These are phyloP conservation scores for Ilex paraguariensis DNA, from an alignment of 305 asterid genomes.

Conservation along the genomic window DNA sequence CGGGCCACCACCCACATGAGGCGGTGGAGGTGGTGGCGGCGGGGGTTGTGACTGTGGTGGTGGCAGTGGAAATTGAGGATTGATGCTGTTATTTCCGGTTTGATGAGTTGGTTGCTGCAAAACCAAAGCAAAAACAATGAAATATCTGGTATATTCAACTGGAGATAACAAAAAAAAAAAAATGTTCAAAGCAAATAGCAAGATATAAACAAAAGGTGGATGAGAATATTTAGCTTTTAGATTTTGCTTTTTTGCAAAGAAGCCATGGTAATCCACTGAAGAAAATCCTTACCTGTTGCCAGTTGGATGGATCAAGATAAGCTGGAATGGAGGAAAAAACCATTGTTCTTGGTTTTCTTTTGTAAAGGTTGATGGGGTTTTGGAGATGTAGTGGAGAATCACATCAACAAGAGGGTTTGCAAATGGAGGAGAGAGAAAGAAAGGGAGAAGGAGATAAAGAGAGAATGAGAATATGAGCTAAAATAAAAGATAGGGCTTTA, in stretches of 20 bases:
- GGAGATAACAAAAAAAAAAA: slow-evolving; percentile 16
- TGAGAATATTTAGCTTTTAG: slow-evolving; percentile 57
- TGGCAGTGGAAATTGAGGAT: slow-evolving; percentile 30
- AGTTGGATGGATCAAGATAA: slow-evolving; percentile 98
- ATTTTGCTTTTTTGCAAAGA: slow-evolving; percentile 33
- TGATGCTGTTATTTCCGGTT: slow-evolving; percentile 39
- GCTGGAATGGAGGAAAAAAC: slow-evolving; percentile 88
- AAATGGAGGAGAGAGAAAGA: slow-evolving; percentile 15
- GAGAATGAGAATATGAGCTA: slow-evolving; percentile 26
- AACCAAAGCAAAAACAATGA: slow-evolving; percentile 4
- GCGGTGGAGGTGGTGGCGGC: slow-evolving; percentile 33
- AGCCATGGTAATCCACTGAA: slow-evolving; percentile 24
- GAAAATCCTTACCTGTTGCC: slow-evolving; percentile 72
- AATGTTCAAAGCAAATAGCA: slow-evolving; percentile 8
- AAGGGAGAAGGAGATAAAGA: slow-evolving; percentile 68
- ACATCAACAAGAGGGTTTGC: slow-evolving; percentile 45
- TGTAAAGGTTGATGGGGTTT: slow-evolving; percentile 63
- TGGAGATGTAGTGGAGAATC: slow-evolving; percentile 86
- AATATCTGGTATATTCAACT: slow-evolving; percentile 42
- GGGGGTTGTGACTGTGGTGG: slow-evolving; percentile 19
- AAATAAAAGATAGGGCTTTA: slow-evolving; percentile 86
- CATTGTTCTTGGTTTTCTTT: slow-evolving; percentile 79
- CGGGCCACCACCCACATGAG: slow-evolving; percentile 37
- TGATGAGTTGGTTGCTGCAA: slow-evolving; percentile 54
- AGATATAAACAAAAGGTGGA: slow-evolving; percentile 16